A percentile compares a stretch with the other conserved stretches of the same genome.
Evolutionary conservation across 1,139 yeast species (phyloP).

Genomic region (Diutina scorzettiae): DNA sequence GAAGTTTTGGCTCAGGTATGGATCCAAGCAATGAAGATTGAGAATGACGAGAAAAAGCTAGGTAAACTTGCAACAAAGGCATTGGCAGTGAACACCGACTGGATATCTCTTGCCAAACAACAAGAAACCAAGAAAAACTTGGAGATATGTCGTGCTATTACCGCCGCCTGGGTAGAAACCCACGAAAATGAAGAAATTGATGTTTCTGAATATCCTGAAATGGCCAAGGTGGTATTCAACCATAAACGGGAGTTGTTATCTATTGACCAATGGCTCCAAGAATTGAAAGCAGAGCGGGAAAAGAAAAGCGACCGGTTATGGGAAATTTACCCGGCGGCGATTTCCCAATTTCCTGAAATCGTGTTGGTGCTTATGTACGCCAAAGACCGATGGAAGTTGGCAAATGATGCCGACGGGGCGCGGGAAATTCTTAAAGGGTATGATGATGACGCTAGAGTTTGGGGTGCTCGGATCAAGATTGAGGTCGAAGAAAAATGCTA

Average conservation of each 20-base stretch:
- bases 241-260: neutral
- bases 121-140: neutral
- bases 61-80: slow-evolving; percentile 23
- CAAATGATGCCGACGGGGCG: slow-evolving; percentile 39
- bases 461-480: slow-evolving; percentile 63
- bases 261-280: neutral
- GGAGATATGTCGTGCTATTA: neutral
- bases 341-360: slow-evolving; percentile 32
- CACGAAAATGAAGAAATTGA: neutral
- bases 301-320: neutral
- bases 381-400: slow-evolving; percentile 47
- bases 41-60: slow-evolving; percentile 36
- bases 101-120: neutral
- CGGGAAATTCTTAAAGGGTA: slow-evolving; percentile 37
- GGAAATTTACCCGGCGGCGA: neutral
- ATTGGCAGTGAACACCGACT: neutral
- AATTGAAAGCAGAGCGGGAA: neutral
- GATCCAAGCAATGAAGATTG: slow-evolving; percentile 61
- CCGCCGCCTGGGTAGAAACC: neutral
- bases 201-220: neutral
- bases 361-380: slow-evolving; percentile 59
- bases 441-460: slow-evolving; percentile 35
- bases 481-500: slow-evolving; percentile 32
- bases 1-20: slow-evolving; percentile 36
- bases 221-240: neutral